Conservation (phyloP, 2,329 filamentous ascomycete genomes). For the Colletotrichum sp. region DNA sequence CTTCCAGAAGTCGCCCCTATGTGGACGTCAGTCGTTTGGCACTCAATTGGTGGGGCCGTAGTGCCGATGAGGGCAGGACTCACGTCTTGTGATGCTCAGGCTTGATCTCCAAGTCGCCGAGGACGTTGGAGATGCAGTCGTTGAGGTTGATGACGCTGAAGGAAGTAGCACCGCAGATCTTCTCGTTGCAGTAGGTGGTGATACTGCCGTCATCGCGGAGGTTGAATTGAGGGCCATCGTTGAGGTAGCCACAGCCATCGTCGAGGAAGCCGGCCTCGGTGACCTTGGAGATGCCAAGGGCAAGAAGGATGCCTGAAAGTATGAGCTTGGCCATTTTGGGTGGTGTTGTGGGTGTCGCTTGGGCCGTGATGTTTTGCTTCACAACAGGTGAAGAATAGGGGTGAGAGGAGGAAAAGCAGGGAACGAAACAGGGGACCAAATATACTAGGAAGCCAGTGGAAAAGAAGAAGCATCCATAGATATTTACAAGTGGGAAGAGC, state of each 20-base stretch:
- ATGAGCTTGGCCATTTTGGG: not conserved
- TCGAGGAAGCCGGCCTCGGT: not conserved
- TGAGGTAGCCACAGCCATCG: conserved; percentile 6
- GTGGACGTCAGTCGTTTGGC: not conserved
- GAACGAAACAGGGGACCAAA: not conserved
- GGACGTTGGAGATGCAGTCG: conserved; percentile 4
- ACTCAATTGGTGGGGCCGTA: not conserved
- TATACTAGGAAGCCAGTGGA: not conserved
- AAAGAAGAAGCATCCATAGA: not conserved
- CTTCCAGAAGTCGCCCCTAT: not conserved
- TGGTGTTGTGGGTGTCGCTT: not conserved
- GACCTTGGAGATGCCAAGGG: not conserved
- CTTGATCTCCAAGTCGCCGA: not conserved
- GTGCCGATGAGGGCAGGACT: not conserved
- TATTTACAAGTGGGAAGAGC: not conserved
- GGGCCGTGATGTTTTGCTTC: not conserved
- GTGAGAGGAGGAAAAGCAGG: not conserved
- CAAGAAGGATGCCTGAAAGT: not conserved
- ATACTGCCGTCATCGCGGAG: conserved; percentile 3
- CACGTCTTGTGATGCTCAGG: not conserved
- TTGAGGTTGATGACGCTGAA: conserved; percentile 14
- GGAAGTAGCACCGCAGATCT: not conserved
- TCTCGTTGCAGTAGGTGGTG: conserved; percentile 10
- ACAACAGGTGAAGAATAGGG: not conserved
- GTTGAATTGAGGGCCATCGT: not conserved